A percentile compares a stretch with the other conserved stretches of the same genome.
phyloP scores from a whole-genome alignment of 2,329 filamentous ascomycete genomes.

The Cercospora nicotianae region DNA sequence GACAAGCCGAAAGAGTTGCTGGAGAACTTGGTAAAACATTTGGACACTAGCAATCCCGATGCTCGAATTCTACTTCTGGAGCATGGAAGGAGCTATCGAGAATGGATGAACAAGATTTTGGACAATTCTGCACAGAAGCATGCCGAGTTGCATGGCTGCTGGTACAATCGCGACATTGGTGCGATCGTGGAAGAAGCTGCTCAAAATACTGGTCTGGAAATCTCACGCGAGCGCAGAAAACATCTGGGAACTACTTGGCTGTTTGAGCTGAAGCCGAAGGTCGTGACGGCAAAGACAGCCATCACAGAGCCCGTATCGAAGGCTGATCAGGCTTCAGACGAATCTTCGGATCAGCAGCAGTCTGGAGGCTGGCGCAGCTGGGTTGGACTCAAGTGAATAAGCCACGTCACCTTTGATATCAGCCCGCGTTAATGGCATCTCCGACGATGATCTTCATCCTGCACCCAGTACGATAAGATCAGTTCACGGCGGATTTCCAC shows the following conservation, averaged over 20 bases:
- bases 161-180: constrained; percentile 56
- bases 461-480: no score
- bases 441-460: no score
- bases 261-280: constrained; percentile 47
- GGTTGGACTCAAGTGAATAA: constrained; percentile 1
- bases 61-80: constrained; percentile 51
- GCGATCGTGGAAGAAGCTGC: constrained; percentile 51
- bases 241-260: constrained; percentile 54
- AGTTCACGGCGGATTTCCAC: no score
- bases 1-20: constrained; percentile 47
- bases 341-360: neutral
- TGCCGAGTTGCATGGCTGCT: constrained; percentile 52
- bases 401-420: neutral
- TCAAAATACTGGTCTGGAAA: constrained; percentile 47
- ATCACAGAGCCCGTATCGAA: neutral
- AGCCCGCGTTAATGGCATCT: no score
- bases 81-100: constrained; percentile 51
- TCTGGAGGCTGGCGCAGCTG: constrained; percentile 10
- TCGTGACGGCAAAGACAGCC: neutral
- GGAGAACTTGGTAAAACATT: constrained; percentile 44
- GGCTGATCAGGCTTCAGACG: neutral
- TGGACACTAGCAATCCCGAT: constrained; percentile 45
- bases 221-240: constrained; percentile 48
- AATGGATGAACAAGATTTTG: constrained; percentile 51
- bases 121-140: constrained; percentile 50